Evolutionary conservation across 805 yeast species (phyloP).

Genomic region (Torulaspora indica): DNA sequence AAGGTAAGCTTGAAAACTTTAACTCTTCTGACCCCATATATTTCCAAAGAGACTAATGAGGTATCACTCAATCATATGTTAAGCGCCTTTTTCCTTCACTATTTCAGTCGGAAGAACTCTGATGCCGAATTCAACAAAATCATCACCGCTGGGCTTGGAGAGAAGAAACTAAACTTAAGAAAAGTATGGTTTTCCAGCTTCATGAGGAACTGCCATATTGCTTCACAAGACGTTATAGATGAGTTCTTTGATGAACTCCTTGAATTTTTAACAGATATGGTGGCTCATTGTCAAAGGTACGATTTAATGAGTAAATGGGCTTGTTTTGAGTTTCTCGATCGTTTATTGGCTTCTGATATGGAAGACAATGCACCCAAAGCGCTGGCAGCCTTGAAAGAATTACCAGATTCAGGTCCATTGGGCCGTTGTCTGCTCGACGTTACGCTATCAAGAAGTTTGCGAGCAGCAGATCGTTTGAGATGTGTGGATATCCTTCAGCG

Average conservation of each 20-base stretch:
- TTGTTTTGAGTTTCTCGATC: slow-evolving; percentile 22
- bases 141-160: slow-evolving; percentile 57
- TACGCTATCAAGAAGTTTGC: slow-evolving; percentile 41
- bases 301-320: slow-evolving; percentile 37
- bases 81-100: slow-evolving; percentile 46
- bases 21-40: slow-evolving; percentile 45
- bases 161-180: slow-evolving; percentile 57
- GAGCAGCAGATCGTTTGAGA: slow-evolving; percentile 35
- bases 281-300: slow-evolving; percentile 38
- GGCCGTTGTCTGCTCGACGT: slow-evolving; percentile 51
- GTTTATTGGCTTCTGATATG: slow-evolving; percentile 12
- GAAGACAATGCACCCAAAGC: slow-evolving; percentile 11
- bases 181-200: slow-evolving; percentile 62
- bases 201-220: slow-evolving; percentile 17
- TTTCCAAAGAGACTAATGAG: slow-evolving; percentile 76
- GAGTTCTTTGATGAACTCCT: slow-evolving; percentile 25
- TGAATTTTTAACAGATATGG: slow-evolving; percentile 35
- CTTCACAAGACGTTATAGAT: slow-evolving; percentile 39
- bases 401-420: slow-evolving; percentile 19
- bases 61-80: slow-evolving; percentile 47
- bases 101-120: slow-evolving; percentile 32
- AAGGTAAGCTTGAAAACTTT: slow-evolving; percentile 40
- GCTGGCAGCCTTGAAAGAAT: slow-evolving; percentile 8
- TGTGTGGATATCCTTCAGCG: slow-evolving; percentile 35
- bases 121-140: slow-evolving; percentile 29